Evolutionary conservation across 768 basidiomycete genomes (phyloP), one percentile per base, ranked within the genome.

Genomic region (Sarcomyxa edulis): DNA sequence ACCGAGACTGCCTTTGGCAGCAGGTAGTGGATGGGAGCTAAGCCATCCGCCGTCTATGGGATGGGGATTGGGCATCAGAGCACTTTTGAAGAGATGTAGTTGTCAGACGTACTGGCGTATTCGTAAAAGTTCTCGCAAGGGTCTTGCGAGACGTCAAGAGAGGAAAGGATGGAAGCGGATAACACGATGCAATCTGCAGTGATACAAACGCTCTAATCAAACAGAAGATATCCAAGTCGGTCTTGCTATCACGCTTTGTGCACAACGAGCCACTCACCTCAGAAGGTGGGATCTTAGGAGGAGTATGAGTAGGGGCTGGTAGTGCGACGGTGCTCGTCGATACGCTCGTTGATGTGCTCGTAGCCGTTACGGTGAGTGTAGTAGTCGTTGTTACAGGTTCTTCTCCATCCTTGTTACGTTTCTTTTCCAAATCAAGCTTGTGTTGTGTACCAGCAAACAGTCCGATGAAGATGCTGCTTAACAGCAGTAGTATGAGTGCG

Each of bases 51-150:
- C 89, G 53, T 84, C 89, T 94, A 42, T 16, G 19, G 12, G 31
- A 20, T 8, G 26, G 19, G 30, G 15, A 24, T 19, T 18, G 21
- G 16, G 20, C 14, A 10, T 20, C 20, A 5, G 29, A 19, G 15
- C 24, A 33, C 4, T 15, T 15, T 16, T 6, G 9, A 6, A 15
- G 44, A 14, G 48, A 47, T 15, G 30, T 32, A 43, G 35, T 26
- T 37, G 40, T 28, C 24, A 18, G 34, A 37, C 9, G 7, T 52
- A 94, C 92, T 94, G 7, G 93, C 80, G 62, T 81, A 98, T 46
- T 84, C 76, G 54, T 93, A 97, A 58, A 97, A 96, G 60, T 92
- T 84, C 48, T 97, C 88, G 60, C 96, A 99, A 0, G 96, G 96
- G 54, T 98, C 92, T 48, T 84, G 72, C 7, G 78, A 67, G 7